Percentiles rank a stretch among this genome's conserved stretches.
phyloP scores from a whole-genome alignment of 2,329 filamentous ascomycete species.

The Myotisia sp. region DNA sequence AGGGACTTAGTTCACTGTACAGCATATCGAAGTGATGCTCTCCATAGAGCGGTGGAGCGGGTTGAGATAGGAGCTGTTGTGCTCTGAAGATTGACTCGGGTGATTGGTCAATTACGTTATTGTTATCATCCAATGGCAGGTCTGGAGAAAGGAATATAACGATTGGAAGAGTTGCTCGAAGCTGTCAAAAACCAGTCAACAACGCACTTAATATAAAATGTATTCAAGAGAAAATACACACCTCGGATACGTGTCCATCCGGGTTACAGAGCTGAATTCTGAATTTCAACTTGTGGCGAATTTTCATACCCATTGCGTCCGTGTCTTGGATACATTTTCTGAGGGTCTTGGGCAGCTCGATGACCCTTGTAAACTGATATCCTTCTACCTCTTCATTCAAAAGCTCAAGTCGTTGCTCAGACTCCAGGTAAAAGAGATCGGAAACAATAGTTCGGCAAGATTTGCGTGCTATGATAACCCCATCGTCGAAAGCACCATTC shows the following conservation, averaged over 20 bases:
- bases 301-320: constrained; percentile 75
- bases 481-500: constrained; percentile 34
- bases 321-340: constrained; percentile 79
- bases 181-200: constrained; percentile 31
- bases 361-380: constrained; percentile 43
- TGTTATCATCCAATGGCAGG: constrained; percentile 74
- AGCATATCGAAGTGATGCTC: constrained; percentile 79
- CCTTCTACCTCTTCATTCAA: constrained; percentile 47
- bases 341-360: constrained; percentile 66
- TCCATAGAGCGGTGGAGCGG: constrained; percentile 85
- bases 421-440: constrained; percentile 55
- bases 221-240: constrained; percentile 26
- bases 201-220: constrained; percentile 9
- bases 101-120: constrained; percentile 56
- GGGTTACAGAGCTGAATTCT: constrained; percentile 86
- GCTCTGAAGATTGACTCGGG: constrained; percentile 36
- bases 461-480: constrained; percentile 39
- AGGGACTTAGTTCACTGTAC: constrained; percentile 72
- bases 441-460: constrained; percentile 50
- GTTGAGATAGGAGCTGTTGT: constrained; percentile 43
- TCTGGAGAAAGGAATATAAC: constrained; percentile 94
- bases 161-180: constrained; percentile 78
- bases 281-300: constrained; percentile 83
- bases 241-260: constrained; percentile 85
- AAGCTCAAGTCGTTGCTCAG: constrained; percentile 43